Conservation (phyloP, 257 asterid genomes). For the Nicotiana otophora region DNA sequence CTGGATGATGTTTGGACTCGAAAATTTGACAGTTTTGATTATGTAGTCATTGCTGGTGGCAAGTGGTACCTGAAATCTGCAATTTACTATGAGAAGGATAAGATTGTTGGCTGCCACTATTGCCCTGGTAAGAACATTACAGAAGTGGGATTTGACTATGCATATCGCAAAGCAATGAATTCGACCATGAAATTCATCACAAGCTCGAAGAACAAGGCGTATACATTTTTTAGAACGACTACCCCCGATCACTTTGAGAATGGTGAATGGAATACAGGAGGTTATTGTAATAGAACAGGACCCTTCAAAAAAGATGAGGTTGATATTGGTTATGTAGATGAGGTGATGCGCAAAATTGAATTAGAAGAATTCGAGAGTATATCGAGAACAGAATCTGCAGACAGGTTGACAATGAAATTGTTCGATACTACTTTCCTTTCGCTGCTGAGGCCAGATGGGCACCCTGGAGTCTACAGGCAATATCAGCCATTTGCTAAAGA, state of each 20-base stretch:
- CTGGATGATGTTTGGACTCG: conserved; percentile 56
- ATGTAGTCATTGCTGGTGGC: conserved; percentile 52
- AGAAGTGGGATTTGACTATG: conserved; percentile 41
- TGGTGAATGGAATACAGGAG: conserved; percentile 68
- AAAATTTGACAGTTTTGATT: conserved; percentile 43
- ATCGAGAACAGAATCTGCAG: conserved; percentile 12
- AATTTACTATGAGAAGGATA: conserved; percentile 50
- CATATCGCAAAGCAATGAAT: conserved; percentile 55
- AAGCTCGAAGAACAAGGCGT: conserved; percentile 25
- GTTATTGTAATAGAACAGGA: conserved; percentile 59
- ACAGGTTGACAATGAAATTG: conserved; percentile 25
- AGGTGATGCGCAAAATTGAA: conserved; percentile 37
- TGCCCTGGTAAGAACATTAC: conserved; percentile 58
- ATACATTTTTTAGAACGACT: conserved; percentile 42
- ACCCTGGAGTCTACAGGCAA: conserved; percentile 63
- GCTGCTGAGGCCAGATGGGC: conserved; percentile 76
- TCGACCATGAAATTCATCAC: conserved; percentile 34
- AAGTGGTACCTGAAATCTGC: conserved; percentile 75
- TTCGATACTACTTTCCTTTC: conserved; percentile 53
- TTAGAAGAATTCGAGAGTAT: conserved; percentile 50
- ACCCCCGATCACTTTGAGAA: conserved; percentile 75
- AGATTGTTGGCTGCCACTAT: conserved; percentile 58
- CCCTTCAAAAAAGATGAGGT: conserved; percentile 49
- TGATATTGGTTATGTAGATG: conserved; percentile 26
- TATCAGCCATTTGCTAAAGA: conserved; percentile 58